A percentile compares a stretch with the other conserved stretches of the same genome.
These are phyloP conservation scores for Xanthoconium separans DNA, from an alignment of 1,284 basidiomycete species.

Conservation along the genomic window DNA sequence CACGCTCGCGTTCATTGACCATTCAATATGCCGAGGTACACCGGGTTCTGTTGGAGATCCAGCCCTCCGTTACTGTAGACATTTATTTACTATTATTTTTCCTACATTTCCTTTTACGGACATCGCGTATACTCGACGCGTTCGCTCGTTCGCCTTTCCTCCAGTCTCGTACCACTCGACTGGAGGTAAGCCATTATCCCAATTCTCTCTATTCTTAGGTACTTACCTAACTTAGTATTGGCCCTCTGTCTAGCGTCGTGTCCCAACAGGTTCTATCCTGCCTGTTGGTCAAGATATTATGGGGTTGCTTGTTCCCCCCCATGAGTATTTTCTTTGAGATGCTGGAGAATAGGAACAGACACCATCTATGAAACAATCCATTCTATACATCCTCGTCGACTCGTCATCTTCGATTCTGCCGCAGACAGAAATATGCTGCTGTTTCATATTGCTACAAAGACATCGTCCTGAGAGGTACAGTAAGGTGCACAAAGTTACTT, in stretches of 20 bases:
- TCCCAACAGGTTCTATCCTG: too few relatives aligned
- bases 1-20: constrained; percentile 19
- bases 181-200: too few relatives aligned
- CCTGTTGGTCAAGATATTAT: constrained; percentile 19
- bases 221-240: too few relatives aligned
- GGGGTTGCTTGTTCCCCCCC: constrained; percentile 24
- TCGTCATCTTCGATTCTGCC: constrained; percentile 16
- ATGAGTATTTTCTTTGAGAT: constrained; percentile 23
- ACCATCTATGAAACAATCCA: constrained; percentile 15
- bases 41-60: too few relatives aligned
- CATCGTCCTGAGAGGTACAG: not conserved
- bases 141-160: too few relatives aligned
- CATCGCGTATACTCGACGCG: too few relatives aligned
- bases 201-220: too few relatives aligned
- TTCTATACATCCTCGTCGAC: constrained; percentile 17
- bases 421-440: constrained; percentile 17
- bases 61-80: too few relatives aligned
- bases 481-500: not conserved
- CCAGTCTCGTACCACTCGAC: too few relatives aligned
- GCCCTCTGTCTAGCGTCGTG: too few relatives aligned
- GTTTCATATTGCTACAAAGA: constrained; percentile 22
- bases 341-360: constrained; percentile 5
- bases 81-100: too few relatives aligned
- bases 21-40: constrained; percentile 1
- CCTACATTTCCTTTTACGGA: too few relatives aligned